phyloP scores from a whole-genome alignment of 2,329 filamentous ascomycete genomes.

The Exophiala aquamarina region DNA sequence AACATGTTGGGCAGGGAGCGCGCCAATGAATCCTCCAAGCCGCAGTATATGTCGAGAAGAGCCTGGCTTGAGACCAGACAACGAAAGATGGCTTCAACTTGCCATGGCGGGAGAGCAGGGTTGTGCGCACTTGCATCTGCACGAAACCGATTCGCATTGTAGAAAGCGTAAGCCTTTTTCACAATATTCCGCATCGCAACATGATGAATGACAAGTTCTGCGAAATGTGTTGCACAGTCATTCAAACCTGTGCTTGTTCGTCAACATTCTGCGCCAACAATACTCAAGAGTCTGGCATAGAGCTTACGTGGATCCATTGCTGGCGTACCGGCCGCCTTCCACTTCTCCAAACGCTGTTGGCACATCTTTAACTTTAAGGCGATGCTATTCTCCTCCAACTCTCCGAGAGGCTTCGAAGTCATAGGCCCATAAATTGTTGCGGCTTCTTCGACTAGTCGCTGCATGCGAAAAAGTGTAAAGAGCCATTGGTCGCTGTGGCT shows the following conservation, averaged over 20 bases:
- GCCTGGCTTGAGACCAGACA: constrained; percentile 63
- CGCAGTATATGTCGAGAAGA: constrained; percentile 63
- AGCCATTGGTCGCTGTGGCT: constrained; percentile 3
- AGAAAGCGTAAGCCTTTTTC: neutral
- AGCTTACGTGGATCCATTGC: constrained; percentile 34
- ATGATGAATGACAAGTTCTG: constrained; percentile 2
- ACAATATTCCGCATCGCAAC: neutral
- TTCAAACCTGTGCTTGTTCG: too few relatives aligned
- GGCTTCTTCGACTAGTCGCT: constrained; percentile 8
- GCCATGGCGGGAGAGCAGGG: constrained; percentile 50
- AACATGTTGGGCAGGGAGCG: constrained; percentile 69
- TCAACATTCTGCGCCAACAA: neutral
- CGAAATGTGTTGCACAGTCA: neutral
- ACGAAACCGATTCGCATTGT: too few relatives aligned
- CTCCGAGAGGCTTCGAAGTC: neutral
- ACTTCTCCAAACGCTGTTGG: constrained; percentile 1
- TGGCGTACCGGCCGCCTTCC: neutral
- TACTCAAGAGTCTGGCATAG: neutral
- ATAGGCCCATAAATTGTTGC: neutral
- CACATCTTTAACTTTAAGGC: constrained; percentile 6
- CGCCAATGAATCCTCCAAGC: constrained; percentile 57
- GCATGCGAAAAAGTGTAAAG: constrained; percentile 4
- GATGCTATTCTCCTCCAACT: constrained; percentile 1
- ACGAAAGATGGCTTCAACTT: constrained; percentile 64
- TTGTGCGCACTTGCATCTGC: constrained; percentile 26